These are phyloP conservation scores for Suillus alpinus DNA, from an alignment of 768 basidiomycete genomes.

Conservation along the genomic window DNA sequence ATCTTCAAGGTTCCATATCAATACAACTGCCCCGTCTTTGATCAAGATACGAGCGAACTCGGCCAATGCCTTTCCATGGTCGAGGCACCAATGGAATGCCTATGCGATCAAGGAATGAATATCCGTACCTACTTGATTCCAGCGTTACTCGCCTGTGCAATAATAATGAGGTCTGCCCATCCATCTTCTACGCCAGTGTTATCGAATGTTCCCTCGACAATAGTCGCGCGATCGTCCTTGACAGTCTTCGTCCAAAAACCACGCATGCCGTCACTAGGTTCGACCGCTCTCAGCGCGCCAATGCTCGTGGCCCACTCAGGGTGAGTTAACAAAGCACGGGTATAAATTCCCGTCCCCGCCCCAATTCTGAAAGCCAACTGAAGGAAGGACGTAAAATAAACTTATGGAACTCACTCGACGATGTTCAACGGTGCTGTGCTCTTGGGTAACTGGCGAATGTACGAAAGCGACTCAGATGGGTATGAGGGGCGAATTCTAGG, in stretches of 20 bases:
- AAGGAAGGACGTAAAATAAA: background rate
- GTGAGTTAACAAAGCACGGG: slow-evolving; percentile 72
- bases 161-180: slow-evolving; percentile 78
- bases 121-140: background rate
- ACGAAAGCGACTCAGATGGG: slow-evolving; percentile 56
- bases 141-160: slow-evolving; percentile 57
- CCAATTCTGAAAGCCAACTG: slow-evolving; percentile 53
- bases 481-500: slow-evolving; percentile 80
- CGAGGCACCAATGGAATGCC: slow-evolving; percentile 94
- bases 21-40: slow-evolving; percentile 60
- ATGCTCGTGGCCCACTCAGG: slow-evolving; percentile 51
- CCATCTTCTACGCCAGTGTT: slow-evolving; percentile 51
- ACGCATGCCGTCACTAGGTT: slow-evolving; percentile 89
- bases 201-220: slow-evolving; percentile 69
- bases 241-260: slow-evolving; percentile 58
- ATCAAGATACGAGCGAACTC: slow-evolving; percentile 84
- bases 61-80: slow-evolving; percentile 63
- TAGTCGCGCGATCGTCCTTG: slow-evolving; percentile 47
- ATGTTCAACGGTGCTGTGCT: slow-evolving; percentile 51
- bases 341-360: slow-evolving; percentile 86
- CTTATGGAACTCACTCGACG: slow-evolving; percentile 58
- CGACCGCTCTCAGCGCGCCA: slow-evolving; percentile 61
- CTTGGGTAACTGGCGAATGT: slow-evolving; percentile 55
- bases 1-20: slow-evolving; percentile 93
- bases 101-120: slow-evolving; percentile 26